Base-by-base conservation (phyloP, 2,329 filamentous ascomycete genomes). In the Fusarium drepaniforme region DNA sequence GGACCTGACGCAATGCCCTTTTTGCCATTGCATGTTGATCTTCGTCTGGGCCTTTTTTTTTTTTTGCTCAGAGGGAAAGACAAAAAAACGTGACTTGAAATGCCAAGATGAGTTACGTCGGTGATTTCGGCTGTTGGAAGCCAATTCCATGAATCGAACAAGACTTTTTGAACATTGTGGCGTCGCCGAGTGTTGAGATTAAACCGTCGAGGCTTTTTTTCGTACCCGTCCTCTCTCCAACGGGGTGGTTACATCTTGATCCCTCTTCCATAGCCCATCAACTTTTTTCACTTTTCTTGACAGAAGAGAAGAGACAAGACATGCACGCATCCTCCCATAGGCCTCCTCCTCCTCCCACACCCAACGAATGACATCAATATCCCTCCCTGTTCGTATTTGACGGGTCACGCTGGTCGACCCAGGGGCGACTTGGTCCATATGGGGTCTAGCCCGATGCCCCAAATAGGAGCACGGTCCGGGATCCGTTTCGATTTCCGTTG, bases 291-390 rank as follows among this genome's bases (percentile, higher is more conserved):
- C 12, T 28, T 18, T 40, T 35, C 42, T 53, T 30, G 23, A 28
- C 44, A 49, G 44, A 30, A 35, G 30, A 33, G 9, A 33, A 15
- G 21, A 46, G 21, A 49, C 44, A 49, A 49, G 13, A 46, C 44
- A 46, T 5, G 16, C 44, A 49, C 16, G 28, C 16, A 44, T 35
- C 21, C 33, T 33, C 23, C 33, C 21, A 59, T n/a, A 51, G 46
- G 15, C 25, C 56, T 62, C 37, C 28, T 11, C 25, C 25, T 62
- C 37, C 28, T 9, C 28, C 28, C 28, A 30, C 33, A 21, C 28
- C 40, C 21, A 56, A 23, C 70, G 57, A 68, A 75, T 75, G 73
- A 75, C 73, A 73, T 75, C 73, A 75, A 73, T 73, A 30, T 73
- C 59, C 30, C 46, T 73, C 66, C 35, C 35, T 23, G 37, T 44